Evolutionary conservation across 2,329 filamentous ascomycete genomes (phyloP), one percentile per base, ranked within the genome.

Genomic region (Meredithiella fracta): DNA sequence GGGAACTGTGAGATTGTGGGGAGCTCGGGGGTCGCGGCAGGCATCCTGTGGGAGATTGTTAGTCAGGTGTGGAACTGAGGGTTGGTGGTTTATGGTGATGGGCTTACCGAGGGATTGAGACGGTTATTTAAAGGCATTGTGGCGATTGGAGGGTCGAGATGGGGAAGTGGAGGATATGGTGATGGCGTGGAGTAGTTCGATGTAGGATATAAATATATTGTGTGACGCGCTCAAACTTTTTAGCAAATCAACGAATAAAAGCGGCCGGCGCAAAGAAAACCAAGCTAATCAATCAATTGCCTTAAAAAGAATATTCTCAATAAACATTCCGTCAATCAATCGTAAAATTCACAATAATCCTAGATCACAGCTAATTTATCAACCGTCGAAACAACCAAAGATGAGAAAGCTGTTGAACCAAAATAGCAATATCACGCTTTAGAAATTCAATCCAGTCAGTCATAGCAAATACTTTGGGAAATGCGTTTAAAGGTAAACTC

Each of bases 21-120:
- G 51, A 29, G 51, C 56, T 29, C 55, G 56, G 25, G 47, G 53
- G 40, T 55, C 56, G 23, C 55, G 56, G 25, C 53, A 47, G 40
- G 44, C 51, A 40, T 57, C 53, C 53, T 58, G 37, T 5, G 15
- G 6, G n/a, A 25, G 11, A 1, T 20, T 23, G 20, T 6, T 20
- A 23, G 1, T 31, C 17, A 44, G 7, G 40, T 22, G 20, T 44
- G n/a, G n/a, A n/a, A n/a, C n/a, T n/a, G n/a, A n/a, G n/a, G n/a
- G n/a, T n/a, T n/a, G n/a, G n/a, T n/a, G n/a, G n/a, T n/a, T n/a
- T n/a, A n/a, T n/a, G 20, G 40, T 44, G 9, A 20, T 15, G 22
- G 26, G 14, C 49, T 7, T 37, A 51, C 49, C 1, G 49, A 14
- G 9, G 49, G 22, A 51, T 25, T 51, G 14, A 51, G 49, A n/a